Evolutionary conservation across 1,284 basidiomycete species (phyloP).

Genomic region (Anthracocystis panici-leucophaei): DNA sequence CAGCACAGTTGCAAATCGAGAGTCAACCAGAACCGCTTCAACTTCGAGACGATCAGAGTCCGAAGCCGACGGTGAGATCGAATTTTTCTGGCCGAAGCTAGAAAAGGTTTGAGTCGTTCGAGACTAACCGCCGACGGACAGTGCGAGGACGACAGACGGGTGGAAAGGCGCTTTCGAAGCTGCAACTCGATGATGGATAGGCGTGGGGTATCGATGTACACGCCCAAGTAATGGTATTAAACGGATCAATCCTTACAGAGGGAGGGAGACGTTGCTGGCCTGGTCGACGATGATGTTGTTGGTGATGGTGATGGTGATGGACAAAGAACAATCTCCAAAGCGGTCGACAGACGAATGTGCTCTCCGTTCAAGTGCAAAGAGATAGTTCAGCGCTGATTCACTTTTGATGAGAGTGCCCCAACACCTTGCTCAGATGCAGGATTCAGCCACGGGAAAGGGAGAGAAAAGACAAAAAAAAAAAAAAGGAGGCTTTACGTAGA

Average conservation of each 20-base stretch:
- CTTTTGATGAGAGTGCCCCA: not conserved
- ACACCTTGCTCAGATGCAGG: conserved; percentile 3
- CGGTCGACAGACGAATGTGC: not conserved
- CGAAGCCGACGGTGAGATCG: not conserved
- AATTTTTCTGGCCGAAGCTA: not conserved
- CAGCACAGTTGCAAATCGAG: conserved; percentile 1
- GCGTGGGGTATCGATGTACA: not conserved
- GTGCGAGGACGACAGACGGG: not conserved
- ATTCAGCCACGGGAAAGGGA: not conserved
- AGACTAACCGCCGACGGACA: not conserved
- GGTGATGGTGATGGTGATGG: conserved; percentile 4
- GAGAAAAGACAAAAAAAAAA: not conserved
- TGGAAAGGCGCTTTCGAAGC: not conserved
- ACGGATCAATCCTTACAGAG: not conserved
- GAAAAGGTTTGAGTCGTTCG: no score
- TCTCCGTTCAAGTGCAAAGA: no score
- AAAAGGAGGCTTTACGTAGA: not conserved
- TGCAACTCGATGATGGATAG: not conserved
- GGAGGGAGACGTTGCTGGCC: not conserved
- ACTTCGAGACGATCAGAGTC: not conserved
- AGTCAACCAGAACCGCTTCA: not conserved
- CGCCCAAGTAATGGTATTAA: not conserved
- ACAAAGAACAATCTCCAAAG: not conserved
- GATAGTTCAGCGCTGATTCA: conserved; percentile 2
- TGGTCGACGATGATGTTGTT: no score